Evolutionary conservation across 352 stramenopile genomes (phyloP), one percentile per base, ranked within the genome.

Genomic region (Globisporangium cystogenes): DNA sequence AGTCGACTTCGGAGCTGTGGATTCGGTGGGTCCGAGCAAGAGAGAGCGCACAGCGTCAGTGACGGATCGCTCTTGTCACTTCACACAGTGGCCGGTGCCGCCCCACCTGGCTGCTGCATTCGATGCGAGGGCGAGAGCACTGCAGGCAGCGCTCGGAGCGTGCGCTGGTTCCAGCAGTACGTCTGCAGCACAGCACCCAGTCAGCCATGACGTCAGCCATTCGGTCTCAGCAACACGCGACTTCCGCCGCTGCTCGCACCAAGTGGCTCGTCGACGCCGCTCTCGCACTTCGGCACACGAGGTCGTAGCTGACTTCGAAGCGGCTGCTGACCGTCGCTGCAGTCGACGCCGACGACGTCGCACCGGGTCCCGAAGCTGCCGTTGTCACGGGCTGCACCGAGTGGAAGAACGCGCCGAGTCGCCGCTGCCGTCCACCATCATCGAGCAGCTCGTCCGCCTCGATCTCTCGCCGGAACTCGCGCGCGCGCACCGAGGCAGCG

Each of bases 81-180:
- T 2, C 14, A 12, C 8, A 24, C 18, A 8, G n/a, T 14, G 23
- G 21, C 11, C 3, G 26, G 4, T 24, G 4, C 12, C 15, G 18
- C 10, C 8, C 16, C 50, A 68, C 60, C 45, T 40, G 53, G 21
- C n/a, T 48, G 40, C 11, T 53, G 57, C 20, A 48, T 12, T 33
- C 61, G 53, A 35, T 67, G 61, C 0, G 62, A 70, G 3, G 65
- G 65, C 5, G 65, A 70, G 45, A 66, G n/a, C 10, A 61, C 33
- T 18, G 45, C 21, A 3, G 65, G 21, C n/a, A 52, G 20, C 0
- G 48, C 50, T 1, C 24, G 14, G 31, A 63, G 52, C 1, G 16
- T 50, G 11, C 68, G 52, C 29, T 59, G 72, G 59, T 77, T 78
- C 60, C 62, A 69, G 51, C 74, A 76, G 33, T 69, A 81, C 18